Evolutionary conservation across 148 eudicot species (phyloP), one percentile per base, ranked within the genome.

Genomic region (Mesembryanthemum crystallinum): DNA sequence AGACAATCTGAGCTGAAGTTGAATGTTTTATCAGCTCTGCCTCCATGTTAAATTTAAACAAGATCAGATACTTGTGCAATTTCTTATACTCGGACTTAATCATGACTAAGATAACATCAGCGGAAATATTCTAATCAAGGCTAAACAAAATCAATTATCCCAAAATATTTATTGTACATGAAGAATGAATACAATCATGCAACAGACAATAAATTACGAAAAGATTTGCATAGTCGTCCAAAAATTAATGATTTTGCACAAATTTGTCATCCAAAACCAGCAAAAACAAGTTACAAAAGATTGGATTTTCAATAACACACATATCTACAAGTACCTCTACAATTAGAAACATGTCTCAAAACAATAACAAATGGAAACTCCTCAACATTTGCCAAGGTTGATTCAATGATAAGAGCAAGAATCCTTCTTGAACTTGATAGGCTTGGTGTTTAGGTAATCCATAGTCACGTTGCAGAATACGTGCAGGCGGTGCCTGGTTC

Each of bases 401-500:
- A 63, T 5, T 76, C 75, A 73, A 54, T n/a, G 17, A 63, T 55
- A 88, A 8, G 84, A 73, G 80, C 99, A 95, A 0, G 97, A 80
- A 81, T 81, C 77, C 78, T 89, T 84, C 80, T 84, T 84, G 82
- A 95, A 91, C 76, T 84, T 91, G 76, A 95, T 80, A 7, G 94
- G 90, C 78, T 95, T 95, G 67, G 81, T 81, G 79, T 78, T 87
- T 0, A 84, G 78, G 30, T 93, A 92, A 58, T 89, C 84, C 13
- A 95, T 80, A 23, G 86, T 84, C 54, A 96, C 30, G 45, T 85
- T 72, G 76, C 99, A 96, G 30, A 89, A 85, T 18, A 87, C 73
- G 13, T 74, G 84, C n/a, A 67, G 68, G 33, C 73, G 76, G 49
- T 83, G 92, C 68, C 69, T 88, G 2, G 98, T 82, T 66, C 68